These are phyloP conservation scores for Trichosporon sp. DNA, from an alignment of 1,284 basidiomycete species.

Conservation along the genomic window DNA sequence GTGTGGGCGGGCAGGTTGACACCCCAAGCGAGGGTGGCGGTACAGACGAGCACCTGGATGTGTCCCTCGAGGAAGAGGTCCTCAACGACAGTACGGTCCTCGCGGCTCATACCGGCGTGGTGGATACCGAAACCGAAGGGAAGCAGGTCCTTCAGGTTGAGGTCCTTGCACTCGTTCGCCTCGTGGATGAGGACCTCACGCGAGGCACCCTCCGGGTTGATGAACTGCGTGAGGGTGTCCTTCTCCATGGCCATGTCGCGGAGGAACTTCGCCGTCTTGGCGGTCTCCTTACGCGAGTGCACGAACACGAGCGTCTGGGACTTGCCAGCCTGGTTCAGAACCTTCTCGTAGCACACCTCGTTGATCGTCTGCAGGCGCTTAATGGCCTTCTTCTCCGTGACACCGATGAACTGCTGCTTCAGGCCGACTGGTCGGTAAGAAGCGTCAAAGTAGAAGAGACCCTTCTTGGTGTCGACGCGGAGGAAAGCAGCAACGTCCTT, in stretches of 20 bases:
- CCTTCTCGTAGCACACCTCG: slow-evolving; percentile 99
- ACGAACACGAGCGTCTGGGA: slow-evolving; percentile 85
- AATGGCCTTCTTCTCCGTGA: slow-evolving; percentile 99
- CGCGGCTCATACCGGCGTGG: slow-evolving; percentile 97
- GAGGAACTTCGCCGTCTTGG: slow-evolving; percentile 94
- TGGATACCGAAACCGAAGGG: slow-evolving; percentile 98
- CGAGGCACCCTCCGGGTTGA: slow-evolving; percentile 85
- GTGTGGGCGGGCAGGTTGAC: slow-evolving; percentile 97
- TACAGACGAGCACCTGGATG: slow-evolving; percentile 93
- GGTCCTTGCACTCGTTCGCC: slow-evolving; percentile 78
- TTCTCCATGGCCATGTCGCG: slow-evolving; percentile 95
- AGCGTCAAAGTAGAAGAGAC: slow-evolving; percentile 96
- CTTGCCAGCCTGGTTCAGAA: slow-evolving; percentile 87
- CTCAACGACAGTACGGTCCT: slow-evolving; percentile 90
- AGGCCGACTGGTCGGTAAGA: slow-evolving; percentile 91
- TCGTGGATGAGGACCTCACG: slow-evolving; percentile 86
- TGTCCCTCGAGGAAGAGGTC: slow-evolving; percentile 92
- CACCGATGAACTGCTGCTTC: slow-evolving; percentile 95
- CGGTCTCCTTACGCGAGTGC: slow-evolving; percentile 97
- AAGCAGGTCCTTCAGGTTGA: slow-evolving; percentile 82
- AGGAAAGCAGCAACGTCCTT: slow-evolving; percentile 98
- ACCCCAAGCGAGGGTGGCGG: slow-evolving; percentile 98
- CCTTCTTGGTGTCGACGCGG: slow-evolving; percentile 87
- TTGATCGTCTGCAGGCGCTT: slow-evolving; percentile 98
- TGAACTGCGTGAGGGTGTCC: slow-evolving; percentile 92